These are phyloP conservation scores for Closterium sp. DNA, from an alignment of 139 green algal genomes.

Conservation along the genomic window DNA sequence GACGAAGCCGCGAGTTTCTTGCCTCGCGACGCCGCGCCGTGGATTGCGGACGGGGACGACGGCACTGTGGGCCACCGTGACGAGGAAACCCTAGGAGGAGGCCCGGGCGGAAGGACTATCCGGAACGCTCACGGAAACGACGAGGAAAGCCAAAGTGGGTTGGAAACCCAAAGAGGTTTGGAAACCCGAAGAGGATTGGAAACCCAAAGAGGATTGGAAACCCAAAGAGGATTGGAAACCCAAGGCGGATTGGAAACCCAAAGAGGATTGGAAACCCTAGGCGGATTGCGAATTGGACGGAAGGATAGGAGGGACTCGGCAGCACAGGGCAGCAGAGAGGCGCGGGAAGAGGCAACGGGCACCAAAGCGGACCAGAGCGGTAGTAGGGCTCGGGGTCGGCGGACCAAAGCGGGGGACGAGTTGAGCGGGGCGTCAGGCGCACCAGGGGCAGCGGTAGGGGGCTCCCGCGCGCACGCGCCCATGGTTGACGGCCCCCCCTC, in stretches of 20 bases:
- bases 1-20: not conserved
- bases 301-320: not conserved
- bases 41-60: not conserved
- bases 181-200: not conserved
- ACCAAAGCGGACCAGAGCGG: no score
- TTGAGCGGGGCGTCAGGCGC: not conserved
- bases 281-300: not conserved
- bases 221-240: not conserved
- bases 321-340: not conserved
- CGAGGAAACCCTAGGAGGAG: not conserved
- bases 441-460: not conserved
- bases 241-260: not conserved
- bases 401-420: not conserved
- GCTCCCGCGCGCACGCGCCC: not conserved
- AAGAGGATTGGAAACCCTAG: not conserved
- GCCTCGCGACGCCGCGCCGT: not conserved
- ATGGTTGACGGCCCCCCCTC: no score
- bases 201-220: not conserved
- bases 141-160: not conserved
- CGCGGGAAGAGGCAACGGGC: not conserved
- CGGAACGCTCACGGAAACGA: not conserved
- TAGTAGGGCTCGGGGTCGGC: not conserved
- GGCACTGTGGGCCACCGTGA: not conserved
- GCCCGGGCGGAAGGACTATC: not conserved
- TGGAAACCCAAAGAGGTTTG: not conserved